Percentiles rank a stretch among this genome's conserved stretches.
Evolutionary conservation across 495 filamentous ascomycete genomes (phyloP).

Genomic region (Cenococcum geophilum): DNA sequence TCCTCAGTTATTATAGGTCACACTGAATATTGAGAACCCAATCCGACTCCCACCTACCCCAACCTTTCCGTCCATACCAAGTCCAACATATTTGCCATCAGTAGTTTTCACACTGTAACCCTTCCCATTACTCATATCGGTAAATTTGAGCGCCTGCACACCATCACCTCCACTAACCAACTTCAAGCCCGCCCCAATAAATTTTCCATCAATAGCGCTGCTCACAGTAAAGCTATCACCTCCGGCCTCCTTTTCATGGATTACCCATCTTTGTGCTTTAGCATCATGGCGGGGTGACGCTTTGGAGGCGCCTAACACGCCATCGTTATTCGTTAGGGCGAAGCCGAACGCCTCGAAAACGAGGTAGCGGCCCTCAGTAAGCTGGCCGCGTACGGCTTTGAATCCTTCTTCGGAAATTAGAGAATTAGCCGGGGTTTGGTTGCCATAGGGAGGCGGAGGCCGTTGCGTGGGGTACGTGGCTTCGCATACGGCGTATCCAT

Average conservation of each 20-base stretch:
- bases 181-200: conserved; percentile 33
- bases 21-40: conserved; percentile 17
- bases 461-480: conserved; percentile 35
- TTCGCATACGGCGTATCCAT: conserved; percentile 44
- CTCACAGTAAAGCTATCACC: conserved; percentile 46
- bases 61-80: conserved; percentile 6
- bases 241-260: conserved; percentile 42
- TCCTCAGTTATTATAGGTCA: conserved; percentile 15
- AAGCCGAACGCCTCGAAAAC: conserved; percentile 24
- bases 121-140: conserved; percentile 43
- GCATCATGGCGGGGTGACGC: conserved; percentile 39
- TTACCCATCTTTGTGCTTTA: conserved; percentile 47
- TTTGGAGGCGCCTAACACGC: conserved; percentile 31
- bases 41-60: not conserved
- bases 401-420: conserved; percentile 44
- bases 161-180: conserved; percentile 26
- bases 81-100: conserved; percentile 1
- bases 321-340: conserved; percentile 10
- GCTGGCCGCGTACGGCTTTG: conserved; percentile 47
- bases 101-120: conserved; percentile 31
- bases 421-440: conserved; percentile 31
- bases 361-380: conserved; percentile 49
- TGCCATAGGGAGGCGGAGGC: conserved; percentile 47
- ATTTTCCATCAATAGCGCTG: conserved; percentile 46
- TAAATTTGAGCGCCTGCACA: conserved; percentile 40